phyloP scores from a whole-genome alignment of 345 rosid species.

The Excoecaria cochinchinensis region DNA sequence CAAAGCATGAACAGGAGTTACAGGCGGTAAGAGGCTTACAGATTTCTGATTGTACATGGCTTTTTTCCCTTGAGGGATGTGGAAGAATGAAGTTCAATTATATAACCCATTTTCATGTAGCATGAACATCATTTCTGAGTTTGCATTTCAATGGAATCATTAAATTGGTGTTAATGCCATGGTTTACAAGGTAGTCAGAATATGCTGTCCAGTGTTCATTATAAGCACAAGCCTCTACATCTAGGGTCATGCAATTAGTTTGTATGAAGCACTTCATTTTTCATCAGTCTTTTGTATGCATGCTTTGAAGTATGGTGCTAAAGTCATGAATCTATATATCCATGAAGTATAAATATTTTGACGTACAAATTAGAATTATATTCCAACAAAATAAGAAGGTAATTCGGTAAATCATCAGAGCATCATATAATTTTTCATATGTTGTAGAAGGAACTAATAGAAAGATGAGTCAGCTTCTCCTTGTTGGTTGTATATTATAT shows the following conservation, averaged over 20 bases:
- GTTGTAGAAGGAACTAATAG: neutral
- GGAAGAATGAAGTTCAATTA: neutral
- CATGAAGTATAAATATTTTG: neutral
- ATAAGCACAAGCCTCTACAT: neutral
- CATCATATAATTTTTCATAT: neutral
- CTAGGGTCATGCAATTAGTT: neutral
- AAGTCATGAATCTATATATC: neutral
- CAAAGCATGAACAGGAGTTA: constrained; percentile 89
- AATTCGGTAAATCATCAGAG: neutral
- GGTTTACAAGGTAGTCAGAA: neutral
- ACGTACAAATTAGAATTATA: no score
- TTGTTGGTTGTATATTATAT: neutral
- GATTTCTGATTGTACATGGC: neutral
- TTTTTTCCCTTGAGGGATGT: neutral
- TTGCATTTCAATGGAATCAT: neutral
- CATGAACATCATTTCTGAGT: neutral
- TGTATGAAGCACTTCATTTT: neutral
- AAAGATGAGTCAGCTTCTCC: neutral
- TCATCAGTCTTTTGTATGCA: neutral
- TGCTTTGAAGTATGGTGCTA: neutral
- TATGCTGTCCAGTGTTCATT: neutral
- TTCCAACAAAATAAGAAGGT: no score
- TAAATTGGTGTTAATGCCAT: neutral
- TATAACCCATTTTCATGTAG: neutral
- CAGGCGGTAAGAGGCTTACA: constrained; percentile 56